Evolutionary conservation across 2,329 filamentous ascomycete genomes (phyloP), one percentile per base, ranked within the genome.

Genomic region (Arachnopeziza araneosa): DNA sequence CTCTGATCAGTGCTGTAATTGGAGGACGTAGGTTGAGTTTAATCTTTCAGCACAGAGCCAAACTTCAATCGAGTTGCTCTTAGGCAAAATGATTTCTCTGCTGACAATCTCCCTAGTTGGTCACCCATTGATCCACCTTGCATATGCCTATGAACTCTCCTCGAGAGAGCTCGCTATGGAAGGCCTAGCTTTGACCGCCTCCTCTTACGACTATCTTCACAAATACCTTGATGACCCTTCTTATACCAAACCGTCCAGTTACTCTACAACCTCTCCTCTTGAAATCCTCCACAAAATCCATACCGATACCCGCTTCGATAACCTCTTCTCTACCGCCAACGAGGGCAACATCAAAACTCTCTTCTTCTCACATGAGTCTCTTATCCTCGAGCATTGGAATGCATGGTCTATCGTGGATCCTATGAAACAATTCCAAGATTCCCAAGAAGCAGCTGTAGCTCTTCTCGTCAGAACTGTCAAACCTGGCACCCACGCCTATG

Each of bases 111-210:
- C 49, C 24, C 7, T 54, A 93, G 90, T 96, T 62, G 93, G 89
- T 21, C 91, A 97, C 69, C 90, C 93, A 1, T 79, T 98, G n/a
- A 95, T 98, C 60, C 95, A 98, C 70, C 81, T 99, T 1, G 93
- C 86, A n/a, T 97, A 96, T 72, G 95, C 92, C 10, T 93, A 89
- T 71, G 93, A 99, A 77, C 80, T 98, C 68, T 84, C 90, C 63
- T 95, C 84, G 67, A 89, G 88, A 60, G 93, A 96, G 65, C 73
- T 98, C 22, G 93, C 87, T 54, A 95, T 96, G 75, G 95, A 99
- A 77, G 90, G 92, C 0, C 80, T 99, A 0, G 86, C 84, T 0
- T 79, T 96, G 63, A 79, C 86, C 0, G 78, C 82, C 9, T 76
- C 78, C 1, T 78, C 83, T 67, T 83, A 87, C 73, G 77, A 82